Conservation (phyloP, 345 rosid genomes). For the Murraya koenigii region DNA sequence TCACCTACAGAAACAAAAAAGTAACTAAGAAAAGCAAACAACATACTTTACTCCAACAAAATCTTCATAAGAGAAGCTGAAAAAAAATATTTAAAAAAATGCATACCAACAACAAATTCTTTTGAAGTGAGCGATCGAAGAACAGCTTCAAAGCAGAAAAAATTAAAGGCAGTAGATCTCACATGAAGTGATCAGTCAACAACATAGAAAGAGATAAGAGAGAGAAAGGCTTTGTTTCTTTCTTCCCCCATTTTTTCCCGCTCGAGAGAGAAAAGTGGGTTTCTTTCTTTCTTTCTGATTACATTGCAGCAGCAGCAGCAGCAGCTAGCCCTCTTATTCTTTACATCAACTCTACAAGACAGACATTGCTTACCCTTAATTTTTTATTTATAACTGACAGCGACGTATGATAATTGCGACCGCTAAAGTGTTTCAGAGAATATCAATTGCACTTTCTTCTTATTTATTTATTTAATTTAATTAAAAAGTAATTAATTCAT, state of each 20-base stretch:
- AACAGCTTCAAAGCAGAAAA: neutral
- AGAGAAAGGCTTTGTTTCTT: neutral
- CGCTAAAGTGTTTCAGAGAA: constrained; percentile 21
- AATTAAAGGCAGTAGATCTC: neutral
- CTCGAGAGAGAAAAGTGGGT: constrained; percentile 4
- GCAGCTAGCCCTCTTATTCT: no score
- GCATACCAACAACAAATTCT: neutral
- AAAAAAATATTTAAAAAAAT: neutral
- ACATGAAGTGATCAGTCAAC: neutral
- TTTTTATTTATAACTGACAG: constrained; percentile 39
- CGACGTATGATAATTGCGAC: constrained; percentile 39
- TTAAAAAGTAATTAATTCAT: neutral
- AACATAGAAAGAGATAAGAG: constrained; percentile 20
- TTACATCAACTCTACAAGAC: no score
- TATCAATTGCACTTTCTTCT: neutral
- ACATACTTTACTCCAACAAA: neutral
- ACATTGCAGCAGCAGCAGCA: neutral
- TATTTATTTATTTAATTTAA: neutral
- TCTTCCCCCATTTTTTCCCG: constrained; percentile 27
- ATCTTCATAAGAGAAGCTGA: neutral
- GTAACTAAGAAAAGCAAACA: neutral
- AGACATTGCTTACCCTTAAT: no score
- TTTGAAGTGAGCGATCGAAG: neutral
- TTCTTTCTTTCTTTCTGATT: neutral
- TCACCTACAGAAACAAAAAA: neutral